Base-by-base conservation (phyloP, 257 asterid species). In the Przewalskia tangutica region DNA sequence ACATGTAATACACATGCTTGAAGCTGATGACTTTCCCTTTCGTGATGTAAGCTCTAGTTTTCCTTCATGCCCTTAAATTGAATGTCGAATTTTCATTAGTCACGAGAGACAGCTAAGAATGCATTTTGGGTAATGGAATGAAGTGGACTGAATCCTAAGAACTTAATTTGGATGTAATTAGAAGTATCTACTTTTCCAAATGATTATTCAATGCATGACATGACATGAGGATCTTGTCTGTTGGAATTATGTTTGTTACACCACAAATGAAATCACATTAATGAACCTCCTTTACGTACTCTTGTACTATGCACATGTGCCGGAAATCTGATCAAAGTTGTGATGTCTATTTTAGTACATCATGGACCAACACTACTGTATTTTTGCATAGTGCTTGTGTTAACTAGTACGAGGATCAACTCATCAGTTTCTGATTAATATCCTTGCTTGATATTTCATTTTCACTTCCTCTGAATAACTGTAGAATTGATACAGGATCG, bases 1-100 rank as follows among this genome's bases (percentile, higher is more conserved):
- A 16, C 97, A 94, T 85, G 97, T 94, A 7, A 89, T 94, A 58
- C 98, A 94, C 90, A 94, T 93, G 98, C 91, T 94, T 44, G 98
- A 94, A 86, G 97, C 92, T 10, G 97, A 94, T 63, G 98, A 94
- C 79, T 91, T 92, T 76, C 97, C 96, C 64, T 92, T 92, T 82
- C 95, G 97, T 59, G 97, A 95, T 58, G 97, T 91, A 87, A 90
- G 94, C 89, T 80, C n/a, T 12, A 34, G 60, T 82, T 44, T 40
- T 32, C 36, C 71, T 34, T 32, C 62, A 75, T 18, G 23, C 79
- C 62, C 44, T 48, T 75, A 32, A 75, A 23, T 50, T 75, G 9
- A 75, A 4, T 14, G 23, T 75, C 79, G 23, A 42, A 8, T 75
- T 59, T 59, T 23, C 9, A 50, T 50, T 8, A 50, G 44, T 46